Evolutionary conservation across 768 basidiomycete species (phyloP).

Genomic region (Podaxis sp.): DNA sequence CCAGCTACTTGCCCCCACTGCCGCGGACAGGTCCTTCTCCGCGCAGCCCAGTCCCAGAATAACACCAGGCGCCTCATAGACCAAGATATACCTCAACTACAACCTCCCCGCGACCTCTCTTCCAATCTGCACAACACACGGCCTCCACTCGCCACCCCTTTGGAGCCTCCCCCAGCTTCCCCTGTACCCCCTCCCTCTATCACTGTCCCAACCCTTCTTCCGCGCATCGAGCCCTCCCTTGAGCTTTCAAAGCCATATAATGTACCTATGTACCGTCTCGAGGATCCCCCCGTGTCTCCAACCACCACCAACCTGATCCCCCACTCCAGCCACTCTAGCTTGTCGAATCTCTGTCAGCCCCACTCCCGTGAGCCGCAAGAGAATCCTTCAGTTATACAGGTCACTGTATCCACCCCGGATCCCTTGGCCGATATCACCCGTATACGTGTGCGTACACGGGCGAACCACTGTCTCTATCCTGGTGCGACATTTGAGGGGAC

Average conservation of each 20-base stretch:
- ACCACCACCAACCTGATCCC: slow-evolving; percentile 7
- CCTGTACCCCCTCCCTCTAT: neutral
- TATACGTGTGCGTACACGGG: slow-evolving; percentile 68
- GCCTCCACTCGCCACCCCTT: slow-evolving; percentile 19
- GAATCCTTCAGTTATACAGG: slow-evolving; percentile 4
- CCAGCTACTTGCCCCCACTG: slow-evolving; percentile 22
- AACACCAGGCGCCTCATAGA: slow-evolving; percentile 8
- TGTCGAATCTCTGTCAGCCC: slow-evolving; percentile 14
- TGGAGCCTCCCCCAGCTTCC: slow-evolving; percentile 4
- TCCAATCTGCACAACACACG: slow-evolving; percentile 31
- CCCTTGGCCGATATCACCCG: slow-evolving; percentile 78
- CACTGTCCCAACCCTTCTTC: neutral
- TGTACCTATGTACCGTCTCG: slow-evolving; percentile 16
- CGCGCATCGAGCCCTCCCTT: neutral
- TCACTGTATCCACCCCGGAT: slow-evolving; percentile 31
- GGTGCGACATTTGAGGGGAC: slow-evolving; percentile 89
- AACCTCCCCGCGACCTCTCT: slow-evolving; percentile 26
- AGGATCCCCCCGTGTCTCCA: slow-evolving; percentile 3
- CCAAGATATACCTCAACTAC: slow-evolving; percentile 21
- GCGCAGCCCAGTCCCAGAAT: slow-evolving; percentile 9
- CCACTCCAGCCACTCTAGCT: slow-evolving; percentile 16
- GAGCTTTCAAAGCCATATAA: neutral
- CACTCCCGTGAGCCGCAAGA: slow-evolving; percentile 11
- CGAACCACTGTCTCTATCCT: slow-evolving; percentile 80
- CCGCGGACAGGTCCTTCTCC: slow-evolving; percentile 23